These are phyloP conservation scores for Anisodus tanguticus DNA, from an alignment of 257 asterid species.

Conservation along the genomic window DNA sequence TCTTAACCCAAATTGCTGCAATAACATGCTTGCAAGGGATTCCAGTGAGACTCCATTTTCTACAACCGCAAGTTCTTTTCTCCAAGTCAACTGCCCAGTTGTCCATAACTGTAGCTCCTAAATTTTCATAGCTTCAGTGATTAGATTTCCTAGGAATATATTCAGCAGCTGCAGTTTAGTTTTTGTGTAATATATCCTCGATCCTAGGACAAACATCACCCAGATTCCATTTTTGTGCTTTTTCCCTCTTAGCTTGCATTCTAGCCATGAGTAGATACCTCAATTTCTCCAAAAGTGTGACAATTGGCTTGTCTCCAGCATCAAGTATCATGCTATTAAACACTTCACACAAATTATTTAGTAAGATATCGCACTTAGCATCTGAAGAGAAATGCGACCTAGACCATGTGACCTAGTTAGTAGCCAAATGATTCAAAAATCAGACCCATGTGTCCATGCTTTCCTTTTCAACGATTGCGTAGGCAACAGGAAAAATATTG, in stretches of 20 bases:
- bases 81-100: neutral
- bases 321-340: slow-evolving; percentile 4
- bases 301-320: slow-evolving; percentile 3
- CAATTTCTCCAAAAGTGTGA: neutral
- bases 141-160: neutral
- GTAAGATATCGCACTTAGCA: neutral
- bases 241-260: neutral
- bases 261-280: slow-evolving; percentile 15
- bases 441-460: too few relatives aligned
- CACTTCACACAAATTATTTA: slow-evolving; percentile 17
- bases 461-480: too few relatives aligned
- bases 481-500: too few relatives aligned
- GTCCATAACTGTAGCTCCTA: neutral
- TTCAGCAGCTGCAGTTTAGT: neutral
- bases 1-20: neutral
- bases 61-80: neutral
- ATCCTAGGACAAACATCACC: neutral
- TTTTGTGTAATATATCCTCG: neutral
- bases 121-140: neutral
- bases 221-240: neutral
- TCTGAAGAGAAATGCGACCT: slow-evolving; percentile 25
- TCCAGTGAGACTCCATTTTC: neutral
- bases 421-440: too few relatives aligned
- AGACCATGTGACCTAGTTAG: too few relatives aligned
- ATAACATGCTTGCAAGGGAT: slow-evolving; percentile 25